These are phyloP conservation scores for Amanita pseudoporphyria DNA, from an alignment of 768 basidiomycete genomes.

Conservation along the genomic window DNA sequence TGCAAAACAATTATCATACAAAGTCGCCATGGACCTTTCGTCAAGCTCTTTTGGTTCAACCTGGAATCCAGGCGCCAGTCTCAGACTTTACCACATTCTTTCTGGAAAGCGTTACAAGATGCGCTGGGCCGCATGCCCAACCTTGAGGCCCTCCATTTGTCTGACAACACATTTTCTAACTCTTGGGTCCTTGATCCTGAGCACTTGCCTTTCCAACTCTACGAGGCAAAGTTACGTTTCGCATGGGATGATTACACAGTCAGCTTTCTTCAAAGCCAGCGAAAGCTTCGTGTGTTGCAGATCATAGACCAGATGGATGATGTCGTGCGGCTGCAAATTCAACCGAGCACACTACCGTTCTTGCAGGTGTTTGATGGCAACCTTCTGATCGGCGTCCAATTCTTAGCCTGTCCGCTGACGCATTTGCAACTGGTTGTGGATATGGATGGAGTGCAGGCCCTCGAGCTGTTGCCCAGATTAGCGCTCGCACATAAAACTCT, in stretches of 20 bases:
- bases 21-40: constrained; percentile 28
- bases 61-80: constrained; percentile 22
- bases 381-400: constrained; percentile 28
- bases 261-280: constrained; percentile 40
- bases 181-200: constrained; percentile 37
- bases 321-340: constrained; percentile 8
- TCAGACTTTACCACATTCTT: constrained; percentile 18
- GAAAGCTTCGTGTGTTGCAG: constrained; percentile 29
- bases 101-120: constrained; percentile 35
- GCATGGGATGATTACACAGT: constrained; percentile 37
- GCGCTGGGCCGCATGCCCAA: constrained; percentile 35
- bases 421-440: constrained; percentile 37
- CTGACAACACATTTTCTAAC: constrained; percentile 27
- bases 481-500: constrained; percentile 16
- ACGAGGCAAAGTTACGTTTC: constrained; percentile 38
- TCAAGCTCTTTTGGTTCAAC: constrained; percentile 33
- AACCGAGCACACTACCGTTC: constrained; percentile 22
- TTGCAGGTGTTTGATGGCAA: constrained; percentile 38
- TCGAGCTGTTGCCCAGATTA: constrained; percentile 24
- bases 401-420: constrained; percentile 29
- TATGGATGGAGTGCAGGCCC: constrained; percentile 21
- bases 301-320: constrained; percentile 18
- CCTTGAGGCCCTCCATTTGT: constrained; percentile 33
- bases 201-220: constrained; percentile 34
- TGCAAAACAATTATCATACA: constrained; percentile 27